Percentiles rank a stretch among this genome's conserved stretches.
These are phyloP conservation scores for Candida sanyaensis DNA, from an alignment of 1,139 yeast species.

Conservation along the genomic window DNA sequence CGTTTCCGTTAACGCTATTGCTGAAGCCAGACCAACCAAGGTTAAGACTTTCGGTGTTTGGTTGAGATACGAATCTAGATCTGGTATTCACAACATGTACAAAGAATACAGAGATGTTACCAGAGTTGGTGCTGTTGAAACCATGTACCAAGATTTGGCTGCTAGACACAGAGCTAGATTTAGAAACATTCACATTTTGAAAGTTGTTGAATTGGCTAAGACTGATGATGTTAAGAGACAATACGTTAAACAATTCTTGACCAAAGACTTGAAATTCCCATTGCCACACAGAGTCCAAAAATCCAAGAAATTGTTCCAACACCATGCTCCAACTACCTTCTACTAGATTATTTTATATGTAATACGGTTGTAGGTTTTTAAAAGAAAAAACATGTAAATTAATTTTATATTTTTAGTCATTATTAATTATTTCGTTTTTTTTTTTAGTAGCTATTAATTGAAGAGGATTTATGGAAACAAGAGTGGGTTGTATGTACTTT, in stretches of 20 bases:
- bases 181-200: constrained; percentile 97
- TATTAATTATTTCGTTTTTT: background rate
- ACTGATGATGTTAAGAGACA: constrained; percentile 98
- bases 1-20: constrained; percentile 87
- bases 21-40: constrained; percentile 97
- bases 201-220: constrained; percentile 98
- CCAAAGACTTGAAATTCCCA: constrained; percentile 99
- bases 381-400: background rate
- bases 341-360: constrained; percentile 51
- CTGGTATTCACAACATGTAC: constrained; percentile 99
- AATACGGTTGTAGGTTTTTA: background rate
- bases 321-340: constrained; percentile 96
- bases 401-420: background rate
- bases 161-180: constrained; percentile 99
- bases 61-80: constrained; percentile 99
- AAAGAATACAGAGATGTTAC: constrained; percentile 99
- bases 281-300: constrained; percentile 99
- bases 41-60: constrained; percentile 99
- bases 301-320: constrained; percentile 83
- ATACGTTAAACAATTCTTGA: constrained; percentile 95
- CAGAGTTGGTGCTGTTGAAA: constrained; percentile 98
- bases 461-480: background rate
- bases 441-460: too few species aligned
- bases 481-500: background rate
- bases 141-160: constrained; percentile 99